Conservation (phyloP, 768 basidiomycete genomes). For the Mycena galericulata region DNA sequence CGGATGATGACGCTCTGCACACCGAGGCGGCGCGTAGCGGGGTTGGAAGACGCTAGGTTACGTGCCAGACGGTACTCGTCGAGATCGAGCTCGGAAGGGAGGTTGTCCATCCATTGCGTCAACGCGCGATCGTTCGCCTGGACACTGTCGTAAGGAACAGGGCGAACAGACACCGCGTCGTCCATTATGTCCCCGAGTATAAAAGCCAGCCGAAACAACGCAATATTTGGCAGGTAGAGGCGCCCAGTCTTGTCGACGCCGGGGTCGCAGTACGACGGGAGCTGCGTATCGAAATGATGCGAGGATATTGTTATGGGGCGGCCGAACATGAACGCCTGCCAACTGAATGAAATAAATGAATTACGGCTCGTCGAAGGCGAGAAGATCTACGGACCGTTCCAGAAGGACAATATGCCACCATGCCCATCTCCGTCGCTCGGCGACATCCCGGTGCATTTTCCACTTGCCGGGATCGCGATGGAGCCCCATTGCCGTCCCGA, state of each 20-base stretch:
- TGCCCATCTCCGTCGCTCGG: conserved; percentile 87
- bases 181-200: conserved; percentile 90
- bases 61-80: conserved; percentile 83
- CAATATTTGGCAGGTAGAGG: conserved; percentile 79
- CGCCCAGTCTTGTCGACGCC: conserved; percentile 72
- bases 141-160: conserved; percentile 82
- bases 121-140: conserved; percentile 79
- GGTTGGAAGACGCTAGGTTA: conserved; percentile 73
- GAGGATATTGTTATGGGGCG: conserved; percentile 80
- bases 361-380: conserved; percentile 18
- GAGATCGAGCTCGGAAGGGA: conserved; percentile 79
- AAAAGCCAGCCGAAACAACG: conserved; percentile 80
- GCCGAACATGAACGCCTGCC: conserved; percentile 92
- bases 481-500: conserved; percentile 85
- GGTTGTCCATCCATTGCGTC: conserved; percentile 80
- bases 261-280: conserved; percentile 77
- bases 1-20: conserved; percentile 88
- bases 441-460: conserved; percentile 74
- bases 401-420: conserved; percentile 92
- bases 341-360: conserved; percentile 55
- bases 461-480: conserved; percentile 89
- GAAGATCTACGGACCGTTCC: conserved; percentile 66
- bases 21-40: conserved; percentile 72
- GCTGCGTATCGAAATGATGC: conserved; percentile 86
- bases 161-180: conserved; percentile 82